Base-by-base conservation (phyloP, 1,284 basidiomycete genomes). In the Macrocybe sp. region DNA sequence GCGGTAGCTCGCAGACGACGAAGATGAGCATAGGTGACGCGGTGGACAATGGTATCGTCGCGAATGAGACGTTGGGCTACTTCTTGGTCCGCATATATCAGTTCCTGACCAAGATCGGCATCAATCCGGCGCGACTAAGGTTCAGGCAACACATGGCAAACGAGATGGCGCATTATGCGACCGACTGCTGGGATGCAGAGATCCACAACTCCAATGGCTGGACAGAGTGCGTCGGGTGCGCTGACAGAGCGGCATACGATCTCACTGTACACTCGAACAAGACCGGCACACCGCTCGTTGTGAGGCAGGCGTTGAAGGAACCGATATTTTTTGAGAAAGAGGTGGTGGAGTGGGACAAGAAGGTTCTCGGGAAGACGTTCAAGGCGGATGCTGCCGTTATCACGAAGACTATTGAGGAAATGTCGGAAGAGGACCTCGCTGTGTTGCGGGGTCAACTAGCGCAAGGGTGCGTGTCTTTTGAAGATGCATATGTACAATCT, bases 181-280 rank as follows among this genome's bases (percentile, higher is more conserved):
- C 92, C 31, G 96, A 99, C 72, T 99, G 96, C 71, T 99, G 96
- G 96, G 96, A 99, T 65, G 95, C 95, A 50, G 96, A 99, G 74
- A 97, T 99, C 56, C 79, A 94, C 59, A 95, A 92, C 47, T 89
- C 90, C 41, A 89, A 85, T 59, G 96, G 96, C 45, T 99, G 97
- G 97, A 96, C 93, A 52, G 97, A 99, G 72, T 99, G 96, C 67
- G 95, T 98, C 44, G 97, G 96, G n/a, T 99, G 97, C 69, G 96
- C 97, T 41, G 96, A 99, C 70, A 87, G 97, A 47, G 92, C 92
- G 7, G 97, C 97, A 29, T 99, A 97, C 69, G 97, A 99, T 64
- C 64, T 89, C 55, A 74, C 72, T 31, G 85, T 89, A 57, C 81
- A 76, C 52, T 66, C 73, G 44, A 67, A 68, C 16, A 80, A 68